phyloP scores from a whole-genome alignment of 1,284 basidiomycete species.

The Irpex lacteus region DNA sequence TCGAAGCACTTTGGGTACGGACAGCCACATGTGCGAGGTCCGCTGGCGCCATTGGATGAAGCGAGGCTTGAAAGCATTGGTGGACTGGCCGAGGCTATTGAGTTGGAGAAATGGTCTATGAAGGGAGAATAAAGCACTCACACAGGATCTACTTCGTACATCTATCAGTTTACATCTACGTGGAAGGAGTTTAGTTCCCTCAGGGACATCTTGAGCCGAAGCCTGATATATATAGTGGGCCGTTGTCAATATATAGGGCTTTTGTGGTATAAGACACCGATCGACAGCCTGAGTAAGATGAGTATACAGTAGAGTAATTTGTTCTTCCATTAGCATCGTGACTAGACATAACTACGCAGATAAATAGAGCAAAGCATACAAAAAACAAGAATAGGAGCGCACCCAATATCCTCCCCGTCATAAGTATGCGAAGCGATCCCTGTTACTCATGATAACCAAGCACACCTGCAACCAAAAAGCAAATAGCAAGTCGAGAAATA shows the following conservation, averaged over 20 bases:
- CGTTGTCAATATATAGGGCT: background rate
- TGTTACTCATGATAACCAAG: background rate
- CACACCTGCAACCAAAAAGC: background rate
- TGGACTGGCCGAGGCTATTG: conserved; percentile 58
- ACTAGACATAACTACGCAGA: background rate
- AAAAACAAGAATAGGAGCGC: background rate
- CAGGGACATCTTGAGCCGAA: background rate
- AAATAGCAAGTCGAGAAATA: background rate
- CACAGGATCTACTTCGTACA: background rate
- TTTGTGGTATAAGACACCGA: too few relatives aligned
- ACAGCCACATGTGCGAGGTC: conserved; percentile 51
- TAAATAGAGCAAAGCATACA: background rate
- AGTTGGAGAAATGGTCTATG: conserved; percentile 55
- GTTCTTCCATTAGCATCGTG: background rate
- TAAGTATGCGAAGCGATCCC: background rate
- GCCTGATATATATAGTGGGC: too few relatives aligned
- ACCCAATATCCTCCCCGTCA: background rate
- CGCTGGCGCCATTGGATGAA: conserved; percentile 45
- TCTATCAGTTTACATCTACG: background rate
- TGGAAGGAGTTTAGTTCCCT: background rate
- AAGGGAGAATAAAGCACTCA: background rate
- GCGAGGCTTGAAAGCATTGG: conserved; percentile 35
- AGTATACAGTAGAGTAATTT: background rate
- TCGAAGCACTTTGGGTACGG: conserved; percentile 73
- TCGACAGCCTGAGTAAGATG: too few relatives aligned